Evolutionary conservation across 768 basidiomycete species (phyloP).

Genomic region (Pisolithus marmoratus): DNA sequence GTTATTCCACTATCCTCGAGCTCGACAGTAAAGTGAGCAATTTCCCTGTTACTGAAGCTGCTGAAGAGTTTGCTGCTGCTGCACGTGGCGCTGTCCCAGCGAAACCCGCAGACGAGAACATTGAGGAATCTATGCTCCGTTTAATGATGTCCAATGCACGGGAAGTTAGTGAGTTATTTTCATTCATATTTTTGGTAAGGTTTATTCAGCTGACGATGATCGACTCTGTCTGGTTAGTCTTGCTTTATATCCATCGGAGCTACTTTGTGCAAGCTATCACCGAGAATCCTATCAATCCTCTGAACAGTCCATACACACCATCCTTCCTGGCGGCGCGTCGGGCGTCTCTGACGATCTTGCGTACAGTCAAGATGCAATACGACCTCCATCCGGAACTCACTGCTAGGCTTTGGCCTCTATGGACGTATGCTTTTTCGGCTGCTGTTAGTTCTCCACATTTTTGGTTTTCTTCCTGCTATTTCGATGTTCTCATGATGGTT

Average conservation of each 20-base stretch:
- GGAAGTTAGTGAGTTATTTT: constrained; percentile 30
- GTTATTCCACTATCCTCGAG: constrained; percentile 60
- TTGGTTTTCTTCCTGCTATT: not conserved
- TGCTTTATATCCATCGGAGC: constrained; percentile 59
- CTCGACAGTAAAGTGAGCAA: constrained; percentile 65
- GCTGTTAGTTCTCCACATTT: constrained; percentile 31
- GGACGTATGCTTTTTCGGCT: constrained; percentile 56
- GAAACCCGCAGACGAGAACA: constrained; percentile 7
- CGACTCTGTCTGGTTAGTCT: constrained; percentile 30
- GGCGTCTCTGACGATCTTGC: constrained; percentile 51
- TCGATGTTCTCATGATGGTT: constrained; percentile 1
- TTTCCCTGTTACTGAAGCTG: constrained; percentile 47
- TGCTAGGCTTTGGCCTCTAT: constrained; percentile 54
- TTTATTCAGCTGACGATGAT: constrained; percentile 1
- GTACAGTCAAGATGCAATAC: constrained; percentile 45
- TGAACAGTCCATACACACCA: constrained; percentile 58
- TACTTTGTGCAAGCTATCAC: constrained; percentile 72
- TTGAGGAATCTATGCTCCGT: constrained; percentile 31
- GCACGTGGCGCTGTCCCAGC: constrained; percentile 17
- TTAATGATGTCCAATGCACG: constrained; percentile 32
- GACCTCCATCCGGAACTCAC: constrained; percentile 40
- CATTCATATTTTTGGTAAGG: not conserved
- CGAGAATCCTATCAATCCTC: constrained; percentile 59
- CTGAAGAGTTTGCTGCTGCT: constrained; percentile 35
- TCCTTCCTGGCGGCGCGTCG: constrained; percentile 62